Conservation (phyloP, 1,284 basidiomycete species). For the Bondarzewia mesenterica region DNA sequence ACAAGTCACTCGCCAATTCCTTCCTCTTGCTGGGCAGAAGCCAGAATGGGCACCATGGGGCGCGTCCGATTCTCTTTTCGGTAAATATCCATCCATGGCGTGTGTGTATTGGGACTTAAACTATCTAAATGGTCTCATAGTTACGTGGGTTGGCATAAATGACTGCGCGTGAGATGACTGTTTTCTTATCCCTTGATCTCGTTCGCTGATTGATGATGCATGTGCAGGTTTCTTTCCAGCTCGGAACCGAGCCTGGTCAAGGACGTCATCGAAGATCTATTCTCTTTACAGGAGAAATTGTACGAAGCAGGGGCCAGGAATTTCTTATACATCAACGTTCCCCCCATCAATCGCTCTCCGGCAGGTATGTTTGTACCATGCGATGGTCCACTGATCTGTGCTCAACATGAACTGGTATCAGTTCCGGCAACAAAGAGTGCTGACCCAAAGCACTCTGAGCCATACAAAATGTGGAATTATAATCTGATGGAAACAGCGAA, state of each 20-base stretch:
- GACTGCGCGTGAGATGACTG: constrained; percentile 37
- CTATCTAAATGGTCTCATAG: constrained; percentile 11
- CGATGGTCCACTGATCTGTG: constrained; percentile 18
- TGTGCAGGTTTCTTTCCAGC: background rate
- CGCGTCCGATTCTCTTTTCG: constrained; percentile 31
- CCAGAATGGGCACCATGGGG: constrained; percentile 33
- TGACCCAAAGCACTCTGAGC: too few relatives aligned
- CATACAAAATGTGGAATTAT: constrained; percentile 34
- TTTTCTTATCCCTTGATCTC: constrained; percentile 1
- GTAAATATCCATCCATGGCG: background rate
- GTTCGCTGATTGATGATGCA: background rate
- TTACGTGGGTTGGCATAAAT: constrained; percentile 55
- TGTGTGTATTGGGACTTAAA: background rate
- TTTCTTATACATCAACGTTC: constrained; percentile 51
- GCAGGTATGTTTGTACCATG: constrained; percentile 19
- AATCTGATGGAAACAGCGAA: constrained; percentile 21
- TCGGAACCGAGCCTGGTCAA: constrained; percentile 11
- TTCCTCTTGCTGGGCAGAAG: constrained; percentile 26
- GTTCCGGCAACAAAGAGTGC: too few relatives aligned
- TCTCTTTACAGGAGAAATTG: constrained; percentile 33
- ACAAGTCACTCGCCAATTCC: constrained; percentile 30
- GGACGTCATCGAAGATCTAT: constrained; percentile 23
- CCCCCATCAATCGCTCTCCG: constrained; percentile 43
- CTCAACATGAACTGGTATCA: too few relatives aligned
- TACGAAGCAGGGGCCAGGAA: constrained; percentile 44